phyloP scores from a whole-genome alignment of 1,284 basidiomycete species.

The Leccinum fuscescens region DNA sequence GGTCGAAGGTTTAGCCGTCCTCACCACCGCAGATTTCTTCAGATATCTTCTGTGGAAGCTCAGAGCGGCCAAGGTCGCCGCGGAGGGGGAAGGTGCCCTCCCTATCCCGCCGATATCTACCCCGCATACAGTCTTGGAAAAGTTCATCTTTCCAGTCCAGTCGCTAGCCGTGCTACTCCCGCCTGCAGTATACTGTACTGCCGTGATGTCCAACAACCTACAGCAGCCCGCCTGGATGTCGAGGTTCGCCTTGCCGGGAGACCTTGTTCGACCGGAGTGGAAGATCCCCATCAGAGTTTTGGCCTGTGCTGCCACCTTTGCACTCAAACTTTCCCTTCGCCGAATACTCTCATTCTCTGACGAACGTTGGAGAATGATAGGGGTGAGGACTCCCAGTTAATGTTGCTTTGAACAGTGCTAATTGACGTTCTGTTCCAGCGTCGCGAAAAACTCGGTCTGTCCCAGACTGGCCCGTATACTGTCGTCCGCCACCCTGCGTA shows the following conservation, averaged over 20 bases:
- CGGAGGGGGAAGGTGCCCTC: conserved; percentile 19
- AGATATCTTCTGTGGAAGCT: conserved; percentile 16
- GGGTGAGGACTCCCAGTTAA: conserved; percentile 16
- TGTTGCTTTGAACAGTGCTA: not conserved
- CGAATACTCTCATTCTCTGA: conserved; percentile 18
- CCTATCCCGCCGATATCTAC: conserved; percentile 19
- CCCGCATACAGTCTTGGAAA: conserved; percentile 22
- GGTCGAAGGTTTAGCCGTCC: conserved; percentile 31
- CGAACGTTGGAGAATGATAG: conserved; percentile 31
- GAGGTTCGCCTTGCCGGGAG: conserved; percentile 26
- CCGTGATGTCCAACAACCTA: conserved; percentile 29
- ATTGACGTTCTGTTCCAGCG: conserved; percentile 16
- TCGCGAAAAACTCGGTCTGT: conserved; percentile 31
- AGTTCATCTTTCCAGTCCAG: conserved; percentile 31
- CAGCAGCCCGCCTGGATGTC: conserved; percentile 35
- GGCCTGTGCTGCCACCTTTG: conserved; percentile 26
- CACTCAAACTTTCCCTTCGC: conserved; percentile 18
- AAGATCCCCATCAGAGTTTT: conserved; percentile 22
- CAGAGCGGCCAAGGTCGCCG: conserved; percentile 1
- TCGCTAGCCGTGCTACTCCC: conserved; percentile 22
- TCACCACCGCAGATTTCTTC: conserved; percentile 24
- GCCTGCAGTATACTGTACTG: conserved; percentile 27
- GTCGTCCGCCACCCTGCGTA: conserved; percentile 36
- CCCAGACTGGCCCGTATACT: conserved; percentile 32
- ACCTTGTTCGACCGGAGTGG: conserved; percentile 17